Percentiles rank a stretch among this genome's conserved stretches.
These are phyloP conservation scores for Tolypocladium tundrense DNA, from an alignment of 2,329 filamentous ascomycete genomes.

Conservation along the genomic window DNA sequence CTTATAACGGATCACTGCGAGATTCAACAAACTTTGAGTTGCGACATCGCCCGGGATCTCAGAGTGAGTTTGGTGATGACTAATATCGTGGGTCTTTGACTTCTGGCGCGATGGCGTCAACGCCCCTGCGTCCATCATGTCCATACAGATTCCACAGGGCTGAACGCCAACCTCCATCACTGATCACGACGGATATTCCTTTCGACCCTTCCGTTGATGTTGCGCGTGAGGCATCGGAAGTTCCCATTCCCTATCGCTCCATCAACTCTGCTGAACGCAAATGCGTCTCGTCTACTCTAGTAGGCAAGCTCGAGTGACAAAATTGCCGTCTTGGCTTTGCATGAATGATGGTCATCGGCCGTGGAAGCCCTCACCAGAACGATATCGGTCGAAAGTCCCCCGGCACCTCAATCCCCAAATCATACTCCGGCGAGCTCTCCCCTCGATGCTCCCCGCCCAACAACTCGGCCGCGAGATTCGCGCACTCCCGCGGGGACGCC, in stretches of 20 bases:
- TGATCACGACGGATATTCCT: too few species aligned
- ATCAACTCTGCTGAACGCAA: not conserved
- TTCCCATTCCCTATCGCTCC: not conserved
- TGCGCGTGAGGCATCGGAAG: not conserved
- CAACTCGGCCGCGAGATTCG: slow-evolving; percentile 3
- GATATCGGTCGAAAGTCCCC: slow-evolving; percentile 12
- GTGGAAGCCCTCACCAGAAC: slow-evolving; percentile 16
- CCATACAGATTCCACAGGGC: too few species aligned
- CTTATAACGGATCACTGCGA: not conserved
- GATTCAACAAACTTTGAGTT: not conserved
- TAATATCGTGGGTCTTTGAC: slow-evolving; percentile 1
- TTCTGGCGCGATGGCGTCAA: slow-evolving; percentile 4
- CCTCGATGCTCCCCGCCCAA: not conserved
- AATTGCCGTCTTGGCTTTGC: not conserved
- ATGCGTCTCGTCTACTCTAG: not conserved
- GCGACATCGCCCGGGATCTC: slow-evolving; percentile 6
- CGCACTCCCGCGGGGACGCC: slow-evolving; percentile 11
- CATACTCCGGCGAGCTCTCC: not conserved
- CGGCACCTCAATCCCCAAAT: slow-evolving; percentile 12
- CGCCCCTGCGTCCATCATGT: not conserved
- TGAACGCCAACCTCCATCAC: too few species aligned
- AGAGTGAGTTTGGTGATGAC: not conserved
- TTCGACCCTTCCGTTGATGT: not conserved
- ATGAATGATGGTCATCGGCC: not conserved
- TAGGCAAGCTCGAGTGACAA: not conserved